Percentiles rank a stretch among this genome's conserved stretches.
Evolutionary conservation across 192 early-diverging fungal genomes (phyloP).

Genomic region (Endogone sp.): DNA sequence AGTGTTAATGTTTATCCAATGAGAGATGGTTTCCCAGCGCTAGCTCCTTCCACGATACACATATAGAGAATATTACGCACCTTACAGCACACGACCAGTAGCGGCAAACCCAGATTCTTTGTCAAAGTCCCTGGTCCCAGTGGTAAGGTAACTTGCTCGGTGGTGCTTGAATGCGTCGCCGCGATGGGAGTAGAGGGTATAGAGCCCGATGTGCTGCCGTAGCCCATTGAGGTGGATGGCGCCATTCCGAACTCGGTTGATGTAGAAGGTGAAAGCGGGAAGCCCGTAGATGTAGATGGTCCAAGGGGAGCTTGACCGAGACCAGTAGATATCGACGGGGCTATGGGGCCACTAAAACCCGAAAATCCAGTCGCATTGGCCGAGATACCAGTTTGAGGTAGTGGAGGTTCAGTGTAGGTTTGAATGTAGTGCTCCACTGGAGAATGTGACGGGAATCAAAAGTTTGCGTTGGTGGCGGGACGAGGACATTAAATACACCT

Average conservation of each 20-base stretch:
- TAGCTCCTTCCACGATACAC: not conserved
- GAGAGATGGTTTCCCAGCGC: not conserved
- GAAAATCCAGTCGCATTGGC: not conserved
- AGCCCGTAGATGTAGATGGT: not conserved
- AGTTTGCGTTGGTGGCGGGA: not conserved
- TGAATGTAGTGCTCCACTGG: slow-evolving; percentile 68
- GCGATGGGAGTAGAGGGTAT: slow-evolving; percentile 17
- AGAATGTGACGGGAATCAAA: not conserved
- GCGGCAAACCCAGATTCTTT: slow-evolving; percentile 81
- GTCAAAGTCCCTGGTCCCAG: slow-evolving; percentile 78
- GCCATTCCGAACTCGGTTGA: slow-evolving; percentile 11
- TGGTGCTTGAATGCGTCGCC: slow-evolving; percentile 24
- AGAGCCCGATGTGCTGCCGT: slow-evolving; percentile 5
- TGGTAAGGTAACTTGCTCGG: slow-evolving; percentile 60
- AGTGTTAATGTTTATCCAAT: not conserved
- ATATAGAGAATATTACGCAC: slow-evolving; percentile 23
- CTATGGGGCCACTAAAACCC: not conserved
- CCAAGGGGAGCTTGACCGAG: too few relatives aligned
- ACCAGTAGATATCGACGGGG: not conserved
- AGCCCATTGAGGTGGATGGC: not conserved
- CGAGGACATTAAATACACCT: too few relatives aligned
- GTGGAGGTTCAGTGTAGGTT: slow-evolving; percentile 58
- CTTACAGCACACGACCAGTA: slow-evolving; percentile 89
- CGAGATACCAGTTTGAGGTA: slow-evolving; percentile 3
- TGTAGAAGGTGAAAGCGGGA: slow-evolving; percentile 9